Evolutionary conservation across 129 eudicot species (phyloP).

Genomic region (Chrysanthemum lavandulifolium): DNA sequence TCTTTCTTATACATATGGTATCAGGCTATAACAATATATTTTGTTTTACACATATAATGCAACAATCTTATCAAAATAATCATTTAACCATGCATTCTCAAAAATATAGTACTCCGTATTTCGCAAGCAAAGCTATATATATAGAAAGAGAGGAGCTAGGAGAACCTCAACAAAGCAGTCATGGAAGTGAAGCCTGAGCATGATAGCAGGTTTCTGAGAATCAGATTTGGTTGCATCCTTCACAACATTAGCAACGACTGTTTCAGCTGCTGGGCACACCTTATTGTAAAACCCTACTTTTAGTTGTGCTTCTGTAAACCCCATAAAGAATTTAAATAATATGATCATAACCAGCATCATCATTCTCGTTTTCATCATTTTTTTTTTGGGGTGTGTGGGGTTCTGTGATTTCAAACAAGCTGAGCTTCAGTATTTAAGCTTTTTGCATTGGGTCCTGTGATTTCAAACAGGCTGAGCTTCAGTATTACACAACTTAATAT

Average conservation of each 20-base stretch:
- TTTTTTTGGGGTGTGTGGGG: not conserved
- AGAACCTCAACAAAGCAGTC: constrained; percentile 78
- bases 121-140: not conserved
- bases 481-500: not conserved
- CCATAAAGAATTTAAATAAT: not conserved
- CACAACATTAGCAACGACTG: constrained; percentile 46
- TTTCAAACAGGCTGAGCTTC: constrained; percentile 7
- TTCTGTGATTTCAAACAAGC: constrained; percentile 3
- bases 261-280: constrained; percentile 60
- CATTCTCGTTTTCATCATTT: constrained; percentile 15
- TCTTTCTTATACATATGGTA: too few species aligned
- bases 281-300: constrained; percentile 53
- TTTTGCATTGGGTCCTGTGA: constrained; percentile 10
- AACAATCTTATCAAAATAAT: too few species aligned
- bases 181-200: constrained; percentile 80
- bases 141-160: not conserved
- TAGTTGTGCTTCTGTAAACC: constrained; percentile 41
- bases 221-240: constrained; percentile 31
- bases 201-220: constrained; percentile 32
- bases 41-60: too few species aligned
- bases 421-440: constrained; percentile 19
- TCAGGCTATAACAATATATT: too few species aligned
- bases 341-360: constrained; percentile 10
- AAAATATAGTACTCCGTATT: not conserved
- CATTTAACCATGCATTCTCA: too few species aligned